Base-by-base conservation (phyloP, 768 basidiomycete genomes). In the Gelatoporia subvermispora region DNA sequence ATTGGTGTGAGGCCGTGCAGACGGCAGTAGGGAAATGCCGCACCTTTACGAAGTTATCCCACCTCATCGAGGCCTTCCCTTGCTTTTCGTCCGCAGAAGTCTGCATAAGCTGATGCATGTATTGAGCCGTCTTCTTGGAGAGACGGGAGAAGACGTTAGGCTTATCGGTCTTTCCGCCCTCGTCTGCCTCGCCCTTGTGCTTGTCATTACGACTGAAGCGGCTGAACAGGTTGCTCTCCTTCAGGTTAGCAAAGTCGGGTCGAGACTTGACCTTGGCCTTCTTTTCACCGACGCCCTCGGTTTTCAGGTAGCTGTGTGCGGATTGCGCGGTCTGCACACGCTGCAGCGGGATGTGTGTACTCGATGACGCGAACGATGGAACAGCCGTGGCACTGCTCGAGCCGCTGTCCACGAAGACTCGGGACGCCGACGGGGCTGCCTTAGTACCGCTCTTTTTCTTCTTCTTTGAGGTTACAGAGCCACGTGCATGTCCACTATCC, bases 41-140 rank as follows among this genome's bases (percentile, higher is more conserved):
- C 48, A 85, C 89, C 72, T 80, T 85, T 28, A 89, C 60, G 61
- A 92, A 88, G 48, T 78, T 69, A 31, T 90, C 85, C 89, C 89
- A 90, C 51, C 84, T 83, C 82, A 92, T 80, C 18, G 78, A 61
- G 20, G 73, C 68, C 43, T 71, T 60, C 5, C 81, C 82, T 50
- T 73, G 68, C 49, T 72, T 79, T 42, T 79, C 75, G 46, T 81
- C 79, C 23, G 77, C 72, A 31, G 74, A 66, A 7, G 78, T 78
- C 35, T 71, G 70, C 49, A 90, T 60, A 7, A 90, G 65, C 61
- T 85, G 82, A 41, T 82, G 79, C 82, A 88, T 81, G 39, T 72
- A 72, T 17, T 61, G 68, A 25, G 66, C 70, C 3, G 83, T 75
- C 65, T 77, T 87, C 67, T 81, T 84, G 47, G 73, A 68, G 35